A percentile compares a stretch with the other conserved stretches of the same genome.
phyloP scores from a whole-genome alignment of 768 basidiomycete genomes.

The Hortiboletus campestris region DNA sequence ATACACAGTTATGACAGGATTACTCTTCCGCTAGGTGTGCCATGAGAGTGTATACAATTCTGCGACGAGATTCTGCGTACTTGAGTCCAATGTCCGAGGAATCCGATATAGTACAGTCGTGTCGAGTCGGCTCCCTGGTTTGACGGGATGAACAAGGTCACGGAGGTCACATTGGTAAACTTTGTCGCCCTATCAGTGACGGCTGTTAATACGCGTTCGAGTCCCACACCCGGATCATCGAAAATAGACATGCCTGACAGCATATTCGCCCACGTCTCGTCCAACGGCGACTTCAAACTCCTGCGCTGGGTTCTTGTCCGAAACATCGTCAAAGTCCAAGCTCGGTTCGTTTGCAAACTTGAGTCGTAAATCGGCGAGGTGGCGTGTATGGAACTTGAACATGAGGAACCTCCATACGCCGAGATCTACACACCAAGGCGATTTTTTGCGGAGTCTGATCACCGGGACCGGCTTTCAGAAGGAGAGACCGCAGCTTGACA shows the following conservation, averaged over 20 bases:
- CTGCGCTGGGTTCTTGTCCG: conserved; percentile 62
- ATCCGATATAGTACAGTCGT: conserved; percentile 80
- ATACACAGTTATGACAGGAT: conserved; percentile 83
- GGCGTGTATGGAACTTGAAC: neutral
- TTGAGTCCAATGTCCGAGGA: conserved; percentile 80
- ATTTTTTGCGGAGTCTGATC: conserved; percentile 77
- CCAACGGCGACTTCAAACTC: conserved; percentile 68
- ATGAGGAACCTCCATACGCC: neutral
- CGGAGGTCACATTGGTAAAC: conserved; percentile 75
- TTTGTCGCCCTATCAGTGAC: conserved; percentile 64
- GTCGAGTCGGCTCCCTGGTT: conserved; percentile 77
- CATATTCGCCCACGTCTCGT: conserved; percentile 81
- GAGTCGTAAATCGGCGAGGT: neutral
- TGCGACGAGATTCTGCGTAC: conserved; percentile 35
- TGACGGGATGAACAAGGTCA: conserved; percentile 82
- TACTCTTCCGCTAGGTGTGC: conserved; percentile 60
- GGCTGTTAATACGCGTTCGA: neutral
- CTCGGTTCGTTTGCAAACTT: conserved; percentile 78
- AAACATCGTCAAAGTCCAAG: conserved; percentile 78
- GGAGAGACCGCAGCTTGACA: conserved; percentile 77
- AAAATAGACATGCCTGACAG: conserved; percentile 58
- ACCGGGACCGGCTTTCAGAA: conserved; percentile 80
- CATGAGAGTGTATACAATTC: neutral
- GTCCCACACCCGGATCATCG: neutral
- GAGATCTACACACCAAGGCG: conserved; percentile 51